Percentiles rank a stretch among this genome's conserved stretches.
Conservation (phyloP, 2,329 filamentous ascomycete genomes). For the Trichoderma lentiforme region DNA sequence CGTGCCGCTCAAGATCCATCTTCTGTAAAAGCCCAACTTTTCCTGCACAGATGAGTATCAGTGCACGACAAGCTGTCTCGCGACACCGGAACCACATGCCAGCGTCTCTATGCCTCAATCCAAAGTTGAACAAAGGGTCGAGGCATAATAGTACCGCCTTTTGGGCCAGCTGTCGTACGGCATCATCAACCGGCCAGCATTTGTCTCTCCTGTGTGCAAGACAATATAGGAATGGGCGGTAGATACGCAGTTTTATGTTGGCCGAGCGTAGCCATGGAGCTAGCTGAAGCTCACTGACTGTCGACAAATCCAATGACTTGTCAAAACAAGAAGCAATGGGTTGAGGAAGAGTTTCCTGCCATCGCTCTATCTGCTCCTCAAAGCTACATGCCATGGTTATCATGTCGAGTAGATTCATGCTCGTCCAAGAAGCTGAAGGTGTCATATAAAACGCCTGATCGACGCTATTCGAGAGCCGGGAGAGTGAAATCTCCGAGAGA, state of each 20-base stretch:
- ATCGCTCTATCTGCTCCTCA: not conserved
- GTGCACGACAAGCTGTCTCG: not conserved
- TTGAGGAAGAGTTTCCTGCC: not conserved
- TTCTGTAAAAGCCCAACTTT: not conserved
- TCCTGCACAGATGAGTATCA: not conserved
- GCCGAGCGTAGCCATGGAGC: not conserved
- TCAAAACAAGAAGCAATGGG: not conserved
- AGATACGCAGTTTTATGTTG: not conserved
- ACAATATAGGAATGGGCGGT: not conserved
- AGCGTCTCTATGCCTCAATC: not conserved
- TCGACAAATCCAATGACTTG: not conserved
- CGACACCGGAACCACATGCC: not conserved
- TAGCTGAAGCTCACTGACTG: not conserved
- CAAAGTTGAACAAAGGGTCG: not conserved
- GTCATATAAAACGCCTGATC: not conserved
- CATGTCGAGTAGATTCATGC: not conserved
- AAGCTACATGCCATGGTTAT: not conserved
- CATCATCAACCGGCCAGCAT: not conserved
- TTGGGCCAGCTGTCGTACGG: not conserved
- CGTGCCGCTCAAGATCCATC: not conserved
- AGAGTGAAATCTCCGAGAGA: not conserved
- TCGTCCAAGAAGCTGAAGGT: not conserved
- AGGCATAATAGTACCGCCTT: not conserved
- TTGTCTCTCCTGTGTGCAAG: not conserved
- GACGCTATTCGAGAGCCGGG: not conserved